phyloP scores from a whole-genome alignment of 768 basidiomycete genomes.

The Phylloporus sp. region DNA sequence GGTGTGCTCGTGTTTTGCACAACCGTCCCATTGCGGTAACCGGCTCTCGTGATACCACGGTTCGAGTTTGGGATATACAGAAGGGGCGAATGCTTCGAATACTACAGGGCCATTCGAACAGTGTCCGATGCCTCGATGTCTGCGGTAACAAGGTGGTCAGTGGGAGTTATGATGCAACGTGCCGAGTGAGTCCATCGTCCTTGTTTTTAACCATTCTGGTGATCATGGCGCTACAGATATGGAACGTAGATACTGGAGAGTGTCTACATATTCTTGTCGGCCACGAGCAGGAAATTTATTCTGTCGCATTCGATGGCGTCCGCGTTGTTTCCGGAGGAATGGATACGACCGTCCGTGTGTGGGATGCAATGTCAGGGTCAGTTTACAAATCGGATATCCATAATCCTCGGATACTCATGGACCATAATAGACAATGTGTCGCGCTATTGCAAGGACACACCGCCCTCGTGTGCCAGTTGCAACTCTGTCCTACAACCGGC shows the following conservation, averaged over 20 bases:
- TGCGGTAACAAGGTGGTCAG: conserved; percentile 80
- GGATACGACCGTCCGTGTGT: conserved; percentile 90
- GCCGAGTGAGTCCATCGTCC: conserved; percentile 50
- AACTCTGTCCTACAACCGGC: conserved; percentile 52
- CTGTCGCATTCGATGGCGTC: conserved; percentile 84
- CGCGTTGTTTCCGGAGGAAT: conserved; percentile 81
- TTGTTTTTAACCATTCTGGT: not conserved
- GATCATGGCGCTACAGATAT: conserved; percentile 47
- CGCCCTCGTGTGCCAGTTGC: conserved; percentile 86
- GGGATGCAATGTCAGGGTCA: conserved; percentile 84
- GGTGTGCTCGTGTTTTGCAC: conserved; percentile 85
- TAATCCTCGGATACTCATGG: not conserved
- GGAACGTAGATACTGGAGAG: conserved; percentile 86
- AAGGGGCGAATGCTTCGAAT: conserved; percentile 60
- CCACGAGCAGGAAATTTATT: conserved; percentile 86
- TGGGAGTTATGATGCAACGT: conserved; percentile 90
- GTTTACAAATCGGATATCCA: conserved; percentile 20
- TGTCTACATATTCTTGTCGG: conserved; percentile 79
- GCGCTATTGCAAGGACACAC: conserved; percentile 90
- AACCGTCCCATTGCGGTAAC: conserved; percentile 85
- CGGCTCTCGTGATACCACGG: conserved; percentile 79
- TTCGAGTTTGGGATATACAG: conserved; percentile 93
- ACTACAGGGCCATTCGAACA: conserved; percentile 71
- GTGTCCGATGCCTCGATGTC: conserved; percentile 86
- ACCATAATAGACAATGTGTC: conserved; percentile 55